These are phyloP conservation scores for Glomus cerebriforme DNA, from an alignment of 192 early-diverging fungal genomes.

Conservation along the genomic window DNA sequence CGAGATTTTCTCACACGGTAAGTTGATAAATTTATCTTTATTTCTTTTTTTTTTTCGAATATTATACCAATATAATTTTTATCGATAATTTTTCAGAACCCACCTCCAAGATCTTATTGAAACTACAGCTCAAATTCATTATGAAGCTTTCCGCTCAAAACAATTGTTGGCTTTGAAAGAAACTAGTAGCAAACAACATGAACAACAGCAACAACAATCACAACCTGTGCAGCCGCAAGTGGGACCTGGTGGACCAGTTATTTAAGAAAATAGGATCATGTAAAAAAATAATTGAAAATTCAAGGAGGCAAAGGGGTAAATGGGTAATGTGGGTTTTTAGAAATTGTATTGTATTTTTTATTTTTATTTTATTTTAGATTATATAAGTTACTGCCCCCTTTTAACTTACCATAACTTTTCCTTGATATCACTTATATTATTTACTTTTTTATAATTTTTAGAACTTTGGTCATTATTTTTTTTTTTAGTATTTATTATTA, in stretches of 20 bases:
- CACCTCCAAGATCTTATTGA: conserved; percentile 97
- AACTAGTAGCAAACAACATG: conserved; percentile 38
- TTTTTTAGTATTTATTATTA: background rate
- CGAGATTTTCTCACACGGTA: conserved; percentile 81
- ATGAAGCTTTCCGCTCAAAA: conserved; percentile 92
- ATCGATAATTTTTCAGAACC: conserved; percentile 52
- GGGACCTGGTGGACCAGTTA: conserved; percentile 13
- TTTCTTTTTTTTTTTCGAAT: background rate
- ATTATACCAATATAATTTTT: background rate
- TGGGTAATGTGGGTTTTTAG: background rate
- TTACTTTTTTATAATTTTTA: background rate
- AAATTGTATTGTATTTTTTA: background rate
- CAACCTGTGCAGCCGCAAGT: conserved; percentile 14
- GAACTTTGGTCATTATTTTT: background rate
- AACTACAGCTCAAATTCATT: conserved; percentile 90
- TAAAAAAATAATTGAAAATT: background rate
- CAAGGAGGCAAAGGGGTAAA: background rate
- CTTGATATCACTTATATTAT: background rate
- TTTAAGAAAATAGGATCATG: background rate
- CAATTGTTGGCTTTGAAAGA: conserved; percentile 63
- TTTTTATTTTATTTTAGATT: background rate
- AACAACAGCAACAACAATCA: conserved; percentile 38
- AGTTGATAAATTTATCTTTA: background rate
- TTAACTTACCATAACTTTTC: background rate
- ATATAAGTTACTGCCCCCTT: background rate